Evolutionary conservation across 2,329 filamentous ascomycete genomes (phyloP), one percentile per base, ranked within the genome.

Genomic region (Colletotrichum godetiae): DNA sequence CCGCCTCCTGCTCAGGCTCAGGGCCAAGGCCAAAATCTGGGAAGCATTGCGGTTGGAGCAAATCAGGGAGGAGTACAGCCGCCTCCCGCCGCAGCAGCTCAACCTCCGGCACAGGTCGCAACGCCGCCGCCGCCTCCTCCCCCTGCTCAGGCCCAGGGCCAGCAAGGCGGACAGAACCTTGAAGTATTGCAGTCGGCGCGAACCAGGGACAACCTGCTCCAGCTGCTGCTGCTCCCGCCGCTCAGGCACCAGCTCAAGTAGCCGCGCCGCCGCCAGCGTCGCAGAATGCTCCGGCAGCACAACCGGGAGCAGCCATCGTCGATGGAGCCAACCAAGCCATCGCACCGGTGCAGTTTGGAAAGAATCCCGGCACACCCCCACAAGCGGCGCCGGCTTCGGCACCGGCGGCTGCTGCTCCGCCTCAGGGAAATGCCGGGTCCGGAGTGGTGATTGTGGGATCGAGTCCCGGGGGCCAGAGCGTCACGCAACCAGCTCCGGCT

Each of bases 361-460:
- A 31, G 6, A 35, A 58, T 24, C 33, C 35, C 22, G 33, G 35
- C 4, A 27, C 64, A 24, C 19, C 64, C 13, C 64, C 60, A 35
- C 42, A 49, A 49, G 42, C 42, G 42, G 42, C 42, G 19, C 19
- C 42, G 19, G 42, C 42, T n/a, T 22, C 42, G 42, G 42, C 42
- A 10, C 42, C 42, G 2, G 13, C 42, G 19, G 42, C 42, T 2
- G 42, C 42, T 4, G 15, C 42, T 19, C 19, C 42, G 19, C 37
- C 69, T 12, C 46, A 60, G 11, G 67, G 60, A 5, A 59, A 15
- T 55, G 19, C 24, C 8, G 70, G 70, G 33, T 53, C 58, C 29
- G 69, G 69, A 11, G 66, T 72, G 7, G 42, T 72, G 15, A 11
- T 69, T 42, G 53, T 72, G 8, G 65, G 69, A 24, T 69, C 65